Percentiles rank a stretch among this genome's conserved stretches.
phyloP scores from a whole-genome alignment of 306 rosid genomes.

The Casuarina cunninghamiana region DNA sequence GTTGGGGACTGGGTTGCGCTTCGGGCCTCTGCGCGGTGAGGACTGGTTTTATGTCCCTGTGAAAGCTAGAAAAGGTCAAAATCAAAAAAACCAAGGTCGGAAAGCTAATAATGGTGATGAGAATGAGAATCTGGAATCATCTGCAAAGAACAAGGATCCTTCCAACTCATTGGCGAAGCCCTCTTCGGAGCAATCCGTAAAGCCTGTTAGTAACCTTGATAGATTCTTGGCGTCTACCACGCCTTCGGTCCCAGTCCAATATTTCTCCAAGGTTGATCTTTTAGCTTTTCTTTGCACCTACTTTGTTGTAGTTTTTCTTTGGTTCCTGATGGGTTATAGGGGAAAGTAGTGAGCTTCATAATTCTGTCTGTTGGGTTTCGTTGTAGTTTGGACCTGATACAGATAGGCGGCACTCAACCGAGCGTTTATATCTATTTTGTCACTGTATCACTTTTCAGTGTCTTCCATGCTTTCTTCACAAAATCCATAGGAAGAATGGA shows the following conservation, averaged over 20 bases:
- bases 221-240: slow-evolving; percentile 65
- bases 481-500: neutral
- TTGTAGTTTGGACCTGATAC: slow-evolving; percentile 4
- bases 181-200: slow-evolving; percentile 31
- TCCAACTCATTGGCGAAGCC: slow-evolving; percentile 30
- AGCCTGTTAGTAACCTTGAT: slow-evolving; percentile 54
- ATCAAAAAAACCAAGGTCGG: slow-evolving; percentile 58
- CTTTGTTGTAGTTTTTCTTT: neutral
- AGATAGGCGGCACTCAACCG: neutral
- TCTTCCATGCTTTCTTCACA: neutral
- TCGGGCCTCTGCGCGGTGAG: slow-evolving; percentile 55
- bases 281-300: slow-evolving; percentile 9
- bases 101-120: slow-evolving; percentile 44
- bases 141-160: slow-evolving; percentile 31
- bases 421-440: neutral
- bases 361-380: slow-evolving; percentile 14
- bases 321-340: neutral
- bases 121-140: slow-evolving; percentile 42
- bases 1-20: slow-evolving; percentile 62
- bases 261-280: slow-evolving; percentile 76
- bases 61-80: slow-evolving; percentile 58
- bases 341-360: neutral
- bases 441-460: neutral
- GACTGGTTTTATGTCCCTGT: slow-evolving; percentile 68
- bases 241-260: slow-evolving; percentile 74